Conservation (phyloP, 331 rosid genomes). For the Stylosanthes scabra region DNA sequence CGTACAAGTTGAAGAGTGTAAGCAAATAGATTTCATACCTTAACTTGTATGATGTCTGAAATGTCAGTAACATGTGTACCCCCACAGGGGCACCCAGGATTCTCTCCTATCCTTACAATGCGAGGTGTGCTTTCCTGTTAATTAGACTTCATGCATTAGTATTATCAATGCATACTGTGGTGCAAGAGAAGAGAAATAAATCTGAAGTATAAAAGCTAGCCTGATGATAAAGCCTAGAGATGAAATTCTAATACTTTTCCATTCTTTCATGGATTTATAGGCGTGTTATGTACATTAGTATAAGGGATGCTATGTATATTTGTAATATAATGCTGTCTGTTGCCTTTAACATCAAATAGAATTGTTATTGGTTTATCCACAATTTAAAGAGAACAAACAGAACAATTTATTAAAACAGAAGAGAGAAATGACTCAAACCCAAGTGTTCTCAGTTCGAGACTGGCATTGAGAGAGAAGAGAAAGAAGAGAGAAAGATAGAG, state of each 20-base stretch:
- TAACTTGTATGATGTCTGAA: conserved; percentile 61
- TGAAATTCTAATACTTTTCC: not conserved
- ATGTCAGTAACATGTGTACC: conserved; percentile 77
- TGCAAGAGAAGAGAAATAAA: not conserved
- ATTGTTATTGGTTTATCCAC: conserved; percentile 18
- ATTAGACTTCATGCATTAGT: conserved; percentile 33
- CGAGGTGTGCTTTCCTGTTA: conserved; percentile 75
- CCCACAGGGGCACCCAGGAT: conserved; percentile 80
- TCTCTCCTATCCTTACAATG: conserved; percentile 58
- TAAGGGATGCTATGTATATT: not conserved
- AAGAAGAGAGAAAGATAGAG: no score
- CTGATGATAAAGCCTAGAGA: not conserved
- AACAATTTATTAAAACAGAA: not conserved
- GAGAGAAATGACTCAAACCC: no score
- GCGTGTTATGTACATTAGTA: conserved; percentile 1
- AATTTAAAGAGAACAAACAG: conserved; percentile 2
- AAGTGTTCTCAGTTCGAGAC: no score
- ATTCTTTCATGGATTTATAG: not conserved
- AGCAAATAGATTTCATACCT: conserved; percentile 49
- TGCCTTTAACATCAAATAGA: conserved; percentile 16
- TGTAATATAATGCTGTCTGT: not conserved
- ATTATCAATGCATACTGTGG: conserved; percentile 30
- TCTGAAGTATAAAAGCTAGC: not conserved
- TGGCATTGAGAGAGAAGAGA: no score
- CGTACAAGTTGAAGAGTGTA: not conserved